Conservation (phyloP, 208 protist species). For the Zelonia costaricensis region DNA sequence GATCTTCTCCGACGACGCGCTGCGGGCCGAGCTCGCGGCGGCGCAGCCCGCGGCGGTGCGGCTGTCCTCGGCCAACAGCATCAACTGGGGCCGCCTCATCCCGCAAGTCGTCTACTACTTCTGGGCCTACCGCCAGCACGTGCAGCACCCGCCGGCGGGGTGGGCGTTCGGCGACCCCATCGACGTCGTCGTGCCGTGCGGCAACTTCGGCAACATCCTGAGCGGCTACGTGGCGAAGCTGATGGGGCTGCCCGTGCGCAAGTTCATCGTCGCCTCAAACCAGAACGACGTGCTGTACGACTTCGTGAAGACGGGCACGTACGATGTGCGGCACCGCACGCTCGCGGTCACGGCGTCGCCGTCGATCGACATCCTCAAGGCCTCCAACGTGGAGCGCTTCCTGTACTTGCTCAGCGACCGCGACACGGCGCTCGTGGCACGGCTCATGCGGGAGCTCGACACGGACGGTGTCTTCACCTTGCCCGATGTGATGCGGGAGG, state of each 20-base stretch:
- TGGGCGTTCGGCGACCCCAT: slow-evolving; percentile 65
- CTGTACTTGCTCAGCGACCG: slow-evolving; percentile 88
- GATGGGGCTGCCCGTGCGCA: slow-evolving; percentile 88
- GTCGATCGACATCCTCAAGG: slow-evolving; percentile 93
- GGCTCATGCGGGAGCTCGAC: slow-evolving; percentile 72
- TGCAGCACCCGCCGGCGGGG: slow-evolving; percentile 38
- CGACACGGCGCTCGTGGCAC: slow-evolving; percentile 59
- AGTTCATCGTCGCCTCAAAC: slow-evolving; percentile 95
- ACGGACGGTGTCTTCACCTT: slow-evolving; percentile 60
- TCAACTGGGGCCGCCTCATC: slow-evolving; percentile 98
- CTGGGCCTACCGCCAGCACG: slow-evolving; percentile 91
- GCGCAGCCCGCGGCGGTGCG: slow-evolving; percentile 31
- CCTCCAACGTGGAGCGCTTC: slow-evolving; percentile 97
- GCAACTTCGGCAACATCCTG: slow-evolving; percentile 97
- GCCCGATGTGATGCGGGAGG: slow-evolving; percentile 35
- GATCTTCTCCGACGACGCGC: slow-evolving; percentile 83
- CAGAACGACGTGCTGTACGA: slow-evolving; percentile 95
- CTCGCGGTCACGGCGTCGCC: slow-evolving; percentile 70
- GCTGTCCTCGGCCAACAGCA: slow-evolving; percentile 96
- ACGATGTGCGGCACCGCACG: slow-evolving; percentile 67
- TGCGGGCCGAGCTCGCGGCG: slow-evolving; percentile 64
- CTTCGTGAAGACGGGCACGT: slow-evolving; percentile 89
- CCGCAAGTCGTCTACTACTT: slow-evolving; percentile 97
- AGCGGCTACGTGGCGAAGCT: slow-evolving; percentile 92
- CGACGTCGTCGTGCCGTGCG: slow-evolving; percentile 94